Evolutionary conservation across 2,329 filamentous ascomycete species (phyloP).

Genomic region (Byssothecium circinans): DNA sequence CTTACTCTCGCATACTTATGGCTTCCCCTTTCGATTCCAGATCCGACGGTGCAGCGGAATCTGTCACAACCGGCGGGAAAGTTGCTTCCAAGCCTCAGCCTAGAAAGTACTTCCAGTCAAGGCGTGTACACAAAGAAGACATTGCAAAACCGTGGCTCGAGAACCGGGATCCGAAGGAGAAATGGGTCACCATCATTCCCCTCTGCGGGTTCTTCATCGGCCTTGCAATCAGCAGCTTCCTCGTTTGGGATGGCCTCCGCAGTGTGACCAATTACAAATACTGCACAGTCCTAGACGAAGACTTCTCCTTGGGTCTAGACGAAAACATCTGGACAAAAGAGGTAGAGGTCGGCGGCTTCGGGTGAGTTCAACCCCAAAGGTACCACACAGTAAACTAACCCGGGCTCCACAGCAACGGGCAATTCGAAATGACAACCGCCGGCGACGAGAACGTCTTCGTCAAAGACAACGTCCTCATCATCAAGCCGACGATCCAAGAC

Average conservation of each 20-base stretch:
- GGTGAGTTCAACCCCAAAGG: conserved; percentile 56
- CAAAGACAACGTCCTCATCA: conserved; percentile 67
- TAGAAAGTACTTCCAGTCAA: conserved; percentile 69
- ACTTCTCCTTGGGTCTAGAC: conserved; percentile 63
- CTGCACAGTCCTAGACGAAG: conserved; percentile 67
- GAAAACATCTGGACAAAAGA: conserved; percentile 71
- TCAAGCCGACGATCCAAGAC: conserved; percentile 79
- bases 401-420: conserved; percentile 64
- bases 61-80: too few relatives aligned
- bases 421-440: conserved; percentile 76
- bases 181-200: conserved; percentile 83
- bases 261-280: conserved; percentile 76
- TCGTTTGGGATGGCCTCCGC: conserved; percentile 73
- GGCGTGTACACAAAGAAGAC: conserved; percentile 70
- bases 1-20: too few relatives aligned
- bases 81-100: conserved; percentile 75
- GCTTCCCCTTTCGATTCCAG: too few relatives aligned
- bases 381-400: conserved; percentile 25
- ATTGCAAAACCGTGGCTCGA: conserved; percentile 76
- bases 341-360: conserved; percentile 73
- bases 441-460: conserved; percentile 75
- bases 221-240: conserved; percentile 66
- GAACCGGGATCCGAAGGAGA: conserved; percentile 76
- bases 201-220: conserved; percentile 62
- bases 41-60: too few relatives aligned